A percentile compares a stretch with the other conserved stretches of the same genome.
phyloP scores from a whole-genome alignment of 371 early-diverging fungal genomes.

The Cladochytrium tenue region DNA sequence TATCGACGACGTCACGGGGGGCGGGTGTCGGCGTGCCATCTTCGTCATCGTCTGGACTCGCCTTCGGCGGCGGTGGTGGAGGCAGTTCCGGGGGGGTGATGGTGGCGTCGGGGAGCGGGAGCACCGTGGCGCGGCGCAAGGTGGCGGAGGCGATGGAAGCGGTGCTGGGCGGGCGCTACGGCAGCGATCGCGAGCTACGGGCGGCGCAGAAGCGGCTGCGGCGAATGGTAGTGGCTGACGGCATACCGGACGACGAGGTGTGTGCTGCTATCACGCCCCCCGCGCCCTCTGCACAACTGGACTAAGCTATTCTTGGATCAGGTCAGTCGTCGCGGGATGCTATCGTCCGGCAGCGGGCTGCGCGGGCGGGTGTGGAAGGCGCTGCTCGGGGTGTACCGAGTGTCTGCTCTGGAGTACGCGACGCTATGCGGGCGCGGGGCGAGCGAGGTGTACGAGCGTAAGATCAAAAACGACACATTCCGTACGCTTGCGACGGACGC shows the following conservation, averaged over 20 bases:
- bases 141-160: conserved; percentile 27
- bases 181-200: conserved; percentile 33
- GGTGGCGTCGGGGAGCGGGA: conserved; percentile 11
- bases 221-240: conserved; percentile 33
- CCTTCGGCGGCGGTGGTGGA: too few relatives aligned
- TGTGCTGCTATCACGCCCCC: background rate
- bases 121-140: conserved; percentile 6
- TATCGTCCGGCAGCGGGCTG: background rate
- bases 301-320: too few relatives aligned
- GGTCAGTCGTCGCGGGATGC: too few relatives aligned
- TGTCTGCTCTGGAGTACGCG: conserved; percentile 77
- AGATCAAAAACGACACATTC: conserved; percentile 89
- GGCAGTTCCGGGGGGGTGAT: too few relatives aligned
- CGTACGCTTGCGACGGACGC: conserved; percentile 84
- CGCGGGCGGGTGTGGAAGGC: conserved; percentile 74
- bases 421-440: conserved; percentile 71
- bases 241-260: conserved; percentile 31
- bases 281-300: too few relatives aligned
- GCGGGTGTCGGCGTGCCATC: too few relatives aligned
- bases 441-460: conserved; percentile 63
- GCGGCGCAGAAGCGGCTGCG: conserved; percentile 33
- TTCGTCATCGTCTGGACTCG: too few relatives aligned
- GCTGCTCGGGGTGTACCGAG: conserved; percentile 73
- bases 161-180: conserved; percentile 24
- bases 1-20: too few relatives aligned